phyloP scores from a whole-genome alignment of 345 rosid genomes.

The Sisymbrium irio region DNA sequence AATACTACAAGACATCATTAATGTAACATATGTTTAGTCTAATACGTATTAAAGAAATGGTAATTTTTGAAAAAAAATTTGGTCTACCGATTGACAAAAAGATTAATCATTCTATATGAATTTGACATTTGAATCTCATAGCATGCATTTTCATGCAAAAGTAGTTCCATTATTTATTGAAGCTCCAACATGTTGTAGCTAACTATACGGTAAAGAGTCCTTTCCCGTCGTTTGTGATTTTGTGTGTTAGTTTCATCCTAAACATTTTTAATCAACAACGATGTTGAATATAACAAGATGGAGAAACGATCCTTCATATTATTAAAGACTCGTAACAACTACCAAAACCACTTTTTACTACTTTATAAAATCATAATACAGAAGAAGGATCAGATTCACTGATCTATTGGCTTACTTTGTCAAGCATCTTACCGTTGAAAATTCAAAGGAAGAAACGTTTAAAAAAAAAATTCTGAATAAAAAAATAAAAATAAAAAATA shows the following conservation, averaged over 20 bases:
- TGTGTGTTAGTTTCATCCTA: background rate
- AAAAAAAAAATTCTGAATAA: too few species aligned
- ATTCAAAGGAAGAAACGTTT: slow-evolving; percentile 22
- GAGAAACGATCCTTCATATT: too few species aligned
- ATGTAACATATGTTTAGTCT: background rate
- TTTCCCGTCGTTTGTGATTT: background rate
- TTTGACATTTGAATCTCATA: background rate
- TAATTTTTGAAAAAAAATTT: background rate
- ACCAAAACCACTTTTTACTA: background rate
- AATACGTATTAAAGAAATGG: background rate
- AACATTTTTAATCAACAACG: too few species aligned
- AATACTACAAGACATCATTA: background rate
- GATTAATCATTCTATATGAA: too few species aligned
- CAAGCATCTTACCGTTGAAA: slow-evolving; percentile 15
- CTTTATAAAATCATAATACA: slow-evolving; percentile 19
- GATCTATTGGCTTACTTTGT: background rate
- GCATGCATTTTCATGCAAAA: background rate
- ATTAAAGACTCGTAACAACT: background rate
- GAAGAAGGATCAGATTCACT: background rate
- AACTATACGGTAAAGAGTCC: too few species aligned
- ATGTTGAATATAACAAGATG: too few species aligned
- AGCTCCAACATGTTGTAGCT: background rate
- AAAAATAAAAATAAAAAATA: too few species aligned
- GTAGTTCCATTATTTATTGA: background rate
- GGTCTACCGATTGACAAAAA: background rate